A percentile compares a stretch with the other conserved stretches of the same genome.
Conservation (phyloP, 2,329 filamentous ascomycete genomes). For the Alternaria triticina region DNA sequence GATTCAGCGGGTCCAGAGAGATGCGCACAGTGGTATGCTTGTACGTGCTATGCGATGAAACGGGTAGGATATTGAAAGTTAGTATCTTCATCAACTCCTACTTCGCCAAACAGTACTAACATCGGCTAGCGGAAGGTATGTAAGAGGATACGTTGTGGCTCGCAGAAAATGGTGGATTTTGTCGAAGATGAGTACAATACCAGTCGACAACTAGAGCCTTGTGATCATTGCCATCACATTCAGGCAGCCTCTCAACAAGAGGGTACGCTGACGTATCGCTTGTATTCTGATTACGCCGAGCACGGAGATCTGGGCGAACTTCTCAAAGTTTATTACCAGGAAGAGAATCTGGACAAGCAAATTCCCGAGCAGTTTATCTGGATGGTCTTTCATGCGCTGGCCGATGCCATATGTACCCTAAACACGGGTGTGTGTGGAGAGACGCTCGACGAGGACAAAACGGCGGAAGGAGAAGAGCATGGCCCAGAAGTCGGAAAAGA, state of each 20-base stretch:
- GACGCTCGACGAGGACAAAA: neutral
- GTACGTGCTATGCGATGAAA: neutral
- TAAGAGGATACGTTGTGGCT: neutral
- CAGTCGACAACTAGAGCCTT: neutral
- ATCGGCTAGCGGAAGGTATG: neutral
- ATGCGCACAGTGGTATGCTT: neutral
- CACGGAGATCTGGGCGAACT: neutral
- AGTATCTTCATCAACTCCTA: neutral
- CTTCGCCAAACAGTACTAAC: neutral
- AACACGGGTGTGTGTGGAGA: neutral
- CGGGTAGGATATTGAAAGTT: neutral
- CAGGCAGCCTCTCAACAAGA: neutral
- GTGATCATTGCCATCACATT: neutral
- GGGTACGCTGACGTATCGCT: neutral
- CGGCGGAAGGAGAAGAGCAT: neutral
- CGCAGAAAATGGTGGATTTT: neutral
- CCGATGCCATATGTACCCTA: neutral
- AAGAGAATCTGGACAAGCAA: neutral
- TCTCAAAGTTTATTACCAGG: neutral
- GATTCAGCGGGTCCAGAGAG: neutral
- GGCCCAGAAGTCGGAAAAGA: neutral
- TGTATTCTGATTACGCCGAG: neutral
- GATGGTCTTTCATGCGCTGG: neutral
- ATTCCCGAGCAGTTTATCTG: neutral
- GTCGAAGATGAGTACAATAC: neutral